Conservation (phyloP, 306 rosid species). For the Dicorynia guianensis region DNA sequence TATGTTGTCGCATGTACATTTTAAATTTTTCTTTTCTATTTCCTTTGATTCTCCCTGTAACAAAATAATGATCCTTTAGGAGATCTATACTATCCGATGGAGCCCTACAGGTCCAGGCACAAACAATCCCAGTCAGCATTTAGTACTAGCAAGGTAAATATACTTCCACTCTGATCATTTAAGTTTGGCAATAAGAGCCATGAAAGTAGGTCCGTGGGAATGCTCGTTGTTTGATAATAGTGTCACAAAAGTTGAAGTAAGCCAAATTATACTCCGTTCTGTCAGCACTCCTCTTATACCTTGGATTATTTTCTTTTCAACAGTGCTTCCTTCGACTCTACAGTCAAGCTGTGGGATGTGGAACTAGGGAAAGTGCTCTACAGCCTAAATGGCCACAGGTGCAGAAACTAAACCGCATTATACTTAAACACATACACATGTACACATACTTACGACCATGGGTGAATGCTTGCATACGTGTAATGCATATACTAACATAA, state of each 20-base stretch:
- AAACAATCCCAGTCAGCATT: conserved; percentile 57
- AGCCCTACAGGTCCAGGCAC: conserved; percentile 73
- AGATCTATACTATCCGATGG: conserved; percentile 76
- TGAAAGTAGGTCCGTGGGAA: not conserved
- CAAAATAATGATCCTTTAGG: conserved; percentile 43
- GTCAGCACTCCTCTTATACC: not conserved
- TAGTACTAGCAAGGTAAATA: conserved; percentile 66
- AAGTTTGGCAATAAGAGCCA: not conserved
- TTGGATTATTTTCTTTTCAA: conserved; percentile 24
- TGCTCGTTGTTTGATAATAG: not conserved
- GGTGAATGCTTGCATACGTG: conserved; percentile 1
- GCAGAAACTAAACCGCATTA: conserved; percentile 16
- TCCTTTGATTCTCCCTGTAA: conserved; percentile 18
- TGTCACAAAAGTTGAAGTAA: conserved; percentile 5
- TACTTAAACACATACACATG: not conserved
- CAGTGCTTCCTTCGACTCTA: conserved; percentile 75
- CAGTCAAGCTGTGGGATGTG: conserved; percentile 69
- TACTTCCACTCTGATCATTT: conserved; percentile 3
- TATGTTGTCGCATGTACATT: not conserved
- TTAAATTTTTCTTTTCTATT: not conserved
- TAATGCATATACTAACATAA: not conserved
- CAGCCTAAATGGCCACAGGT: conserved; percentile 75
- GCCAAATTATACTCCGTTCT: not conserved
- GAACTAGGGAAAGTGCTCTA: conserved; percentile 60
- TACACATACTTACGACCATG: not conserved